These are phyloP conservation scores for Ogataea corticis DNA, from an alignment of 805 yeast species.

Conservation along the genomic window DNA sequence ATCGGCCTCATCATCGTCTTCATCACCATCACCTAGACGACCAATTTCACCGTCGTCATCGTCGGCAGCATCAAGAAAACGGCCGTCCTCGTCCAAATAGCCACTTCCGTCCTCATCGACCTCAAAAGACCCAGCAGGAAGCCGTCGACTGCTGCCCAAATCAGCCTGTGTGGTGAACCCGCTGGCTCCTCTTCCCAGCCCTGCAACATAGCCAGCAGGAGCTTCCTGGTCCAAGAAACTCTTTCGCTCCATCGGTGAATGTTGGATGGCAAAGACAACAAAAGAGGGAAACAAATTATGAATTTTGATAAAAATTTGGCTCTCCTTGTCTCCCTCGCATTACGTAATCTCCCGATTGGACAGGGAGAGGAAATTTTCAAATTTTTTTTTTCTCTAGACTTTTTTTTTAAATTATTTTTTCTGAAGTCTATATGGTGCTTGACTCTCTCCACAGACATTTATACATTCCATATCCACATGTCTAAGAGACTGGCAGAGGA, in stretches of 20 bases:
- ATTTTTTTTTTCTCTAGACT: not conserved
- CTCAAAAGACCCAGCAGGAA: conserved; percentile 28
- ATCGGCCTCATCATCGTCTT: conserved; percentile 82
- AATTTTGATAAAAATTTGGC: not conserved
- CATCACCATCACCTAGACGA: conserved; percentile 53
- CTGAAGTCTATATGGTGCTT: not conserved
- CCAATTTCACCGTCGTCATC: conserved; percentile 13
- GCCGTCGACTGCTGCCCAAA: conserved; percentile 50
- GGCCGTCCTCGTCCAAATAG: conserved; percentile 32
- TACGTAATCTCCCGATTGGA: conserved; percentile 11
- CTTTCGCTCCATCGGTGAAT: conserved; percentile 45
- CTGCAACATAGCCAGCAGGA: conserved; percentile 89
- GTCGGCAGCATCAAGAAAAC: conserved; percentile 31
- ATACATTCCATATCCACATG: conserved; percentile 21
- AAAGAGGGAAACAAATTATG: not conserved
- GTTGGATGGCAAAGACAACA: not conserved
- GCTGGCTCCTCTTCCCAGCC: conserved; percentile 92
- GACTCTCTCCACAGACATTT: not conserved
- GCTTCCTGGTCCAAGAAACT: conserved; percentile 80
- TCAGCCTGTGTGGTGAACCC: conserved; percentile 90
- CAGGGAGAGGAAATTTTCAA: conserved; percentile 9
- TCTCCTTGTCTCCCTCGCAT: not conserved
- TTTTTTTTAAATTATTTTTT: conserved; percentile 8
- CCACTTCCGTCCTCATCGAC: conserved; percentile 32
- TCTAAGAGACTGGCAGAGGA: conserved; percentile 37